phyloP scores from a whole-genome alignment of 352 stramenopile species.

The Phytopythium oedochilum region DNA sequence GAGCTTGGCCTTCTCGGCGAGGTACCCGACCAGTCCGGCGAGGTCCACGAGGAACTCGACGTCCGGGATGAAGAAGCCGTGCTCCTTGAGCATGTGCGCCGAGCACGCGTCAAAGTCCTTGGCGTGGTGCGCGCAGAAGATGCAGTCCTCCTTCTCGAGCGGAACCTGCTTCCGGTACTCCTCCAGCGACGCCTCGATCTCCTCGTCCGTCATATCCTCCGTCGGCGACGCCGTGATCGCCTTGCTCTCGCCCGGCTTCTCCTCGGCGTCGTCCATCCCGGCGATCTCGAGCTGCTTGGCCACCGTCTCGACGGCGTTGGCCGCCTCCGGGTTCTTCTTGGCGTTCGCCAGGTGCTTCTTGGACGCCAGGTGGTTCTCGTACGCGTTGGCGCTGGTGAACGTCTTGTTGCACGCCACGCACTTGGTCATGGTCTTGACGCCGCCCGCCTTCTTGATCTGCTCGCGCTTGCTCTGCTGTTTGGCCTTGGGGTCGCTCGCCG shows the following conservation, averaged over 20 bases:
- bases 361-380: constrained; percentile 80
- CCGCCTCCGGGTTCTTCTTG: constrained; percentile 59
- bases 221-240: constrained; percentile 13
- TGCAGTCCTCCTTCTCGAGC: constrained; percentile 77
- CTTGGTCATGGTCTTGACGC: constrained; percentile 72
- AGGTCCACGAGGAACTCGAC: constrained; percentile 89
- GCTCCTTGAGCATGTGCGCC: constrained; percentile 90
- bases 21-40: constrained; percentile 90
- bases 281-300: constrained; percentile 61
- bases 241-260: constrained; percentile 8
- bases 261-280: constrained; percentile 13
- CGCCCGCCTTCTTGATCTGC: constrained; percentile 57
- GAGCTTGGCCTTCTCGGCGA: constrained; percentile 95
- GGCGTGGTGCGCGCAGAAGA: constrained; percentile 70
- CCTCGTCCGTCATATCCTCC: constrained; percentile 48
- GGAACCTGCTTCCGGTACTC: constrained; percentile 73
- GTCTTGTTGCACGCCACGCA: constrained; percentile 85
- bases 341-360: constrained; percentile 84
- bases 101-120: constrained; percentile 69
- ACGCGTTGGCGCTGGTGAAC: constrained; percentile 76
- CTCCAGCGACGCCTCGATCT: constrained; percentile 59
- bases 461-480: constrained; percentile 67
- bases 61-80: constrained; percentile 96
- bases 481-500: constrained; percentile 61
- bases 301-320: constrained; percentile 51